These are phyloP conservation scores for Vitis hybrid DNA, from an alignment of 177 flowering plant genomes.

Conservation along the genomic window DNA sequence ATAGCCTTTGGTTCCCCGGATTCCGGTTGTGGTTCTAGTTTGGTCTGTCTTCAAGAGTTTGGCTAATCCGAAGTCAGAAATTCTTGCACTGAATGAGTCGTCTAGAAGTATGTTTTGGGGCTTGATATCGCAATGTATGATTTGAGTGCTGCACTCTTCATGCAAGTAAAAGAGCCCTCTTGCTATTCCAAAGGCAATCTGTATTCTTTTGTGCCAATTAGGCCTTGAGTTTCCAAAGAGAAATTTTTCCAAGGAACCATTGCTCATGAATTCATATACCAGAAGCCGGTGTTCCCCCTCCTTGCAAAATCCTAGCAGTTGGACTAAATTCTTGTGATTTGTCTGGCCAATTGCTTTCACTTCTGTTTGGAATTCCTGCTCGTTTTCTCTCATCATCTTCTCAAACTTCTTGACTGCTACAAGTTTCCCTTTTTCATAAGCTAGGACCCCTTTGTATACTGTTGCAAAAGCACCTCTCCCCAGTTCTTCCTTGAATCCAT, in stretches of 20 bases:
- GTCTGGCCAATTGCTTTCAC: constrained; percentile 19
- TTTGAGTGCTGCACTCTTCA: constrained; percentile 29
- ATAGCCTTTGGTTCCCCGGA: constrained; percentile 37
- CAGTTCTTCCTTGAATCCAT: constrained; percentile 21
- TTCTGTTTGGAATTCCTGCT: constrained; percentile 19
- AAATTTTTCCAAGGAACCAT: constrained; percentile 28
- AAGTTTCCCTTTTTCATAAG: background rate
- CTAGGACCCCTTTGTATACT: constrained; percentile 20
- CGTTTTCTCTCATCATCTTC: constrained; percentile 4
- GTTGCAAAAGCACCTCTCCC: constrained; percentile 24
- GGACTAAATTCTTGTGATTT: constrained; percentile 25
- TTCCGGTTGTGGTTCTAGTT: constrained; percentile 18
- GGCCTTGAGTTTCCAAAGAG: constrained; percentile 24
- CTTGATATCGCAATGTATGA: constrained; percentile 39
- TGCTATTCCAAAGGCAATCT: constrained; percentile 25
- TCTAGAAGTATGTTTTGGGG: constrained; percentile 33
- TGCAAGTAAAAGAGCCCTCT: constrained; percentile 34
- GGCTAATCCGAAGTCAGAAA: constrained; percentile 33
- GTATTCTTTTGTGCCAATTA: constrained; percentile 21
- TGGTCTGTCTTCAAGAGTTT: constrained; percentile 29
- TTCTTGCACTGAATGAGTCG: constrained; percentile 16
- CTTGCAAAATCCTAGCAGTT: constrained; percentile 24
- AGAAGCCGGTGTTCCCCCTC: constrained; percentile 24
- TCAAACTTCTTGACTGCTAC: constrained; percentile 20
- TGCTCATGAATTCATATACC: constrained; percentile 27